These are phyloP conservation scores for Blastobotrys peoriensis DNA, from an alignment of 805 yeast genomes.

Conservation along the genomic window DNA sequence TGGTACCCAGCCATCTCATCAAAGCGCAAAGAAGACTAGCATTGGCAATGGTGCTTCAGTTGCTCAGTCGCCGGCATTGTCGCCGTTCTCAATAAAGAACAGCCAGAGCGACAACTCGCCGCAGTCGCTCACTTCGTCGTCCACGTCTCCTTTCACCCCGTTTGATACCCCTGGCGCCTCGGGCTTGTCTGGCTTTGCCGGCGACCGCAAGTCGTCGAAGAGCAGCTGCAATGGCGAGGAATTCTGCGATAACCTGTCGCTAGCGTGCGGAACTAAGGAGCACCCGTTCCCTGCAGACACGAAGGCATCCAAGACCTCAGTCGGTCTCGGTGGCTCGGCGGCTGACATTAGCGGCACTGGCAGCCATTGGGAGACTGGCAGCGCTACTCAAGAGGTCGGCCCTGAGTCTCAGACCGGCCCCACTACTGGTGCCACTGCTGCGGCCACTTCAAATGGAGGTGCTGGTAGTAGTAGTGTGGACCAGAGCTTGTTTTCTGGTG, in stretches of 20 bases:
- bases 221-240: slow-evolving; percentile 45
- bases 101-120: background rate
- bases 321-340: slow-evolving; percentile 14
- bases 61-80: slow-evolving; percentile 3
- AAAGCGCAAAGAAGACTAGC: too few relatives aligned
- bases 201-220: background rate
- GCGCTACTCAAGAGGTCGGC: background rate
- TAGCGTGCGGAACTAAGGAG: slow-evolving; percentile 76
- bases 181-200: background rate
- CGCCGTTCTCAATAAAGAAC: background rate
- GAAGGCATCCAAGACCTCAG: slow-evolving; percentile 3
- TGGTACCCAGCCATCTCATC: background rate
- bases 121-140: background rate
- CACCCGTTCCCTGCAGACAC: slow-evolving; percentile 53
- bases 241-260: slow-evolving; percentile 69
- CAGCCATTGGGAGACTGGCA: background rate
- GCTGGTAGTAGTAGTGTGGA: too few relatives aligned
- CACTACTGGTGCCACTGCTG: slow-evolving; percentile 1
- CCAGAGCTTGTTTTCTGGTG: slow-evolving; percentile 26
- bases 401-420: background rate
- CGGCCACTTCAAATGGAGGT: too few relatives aligned
- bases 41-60: background rate
- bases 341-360: background rate
- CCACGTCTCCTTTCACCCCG: slow-evolving; percentile 2
- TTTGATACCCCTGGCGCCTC: background rate